Evolutionary conservation across 345 rosid species (phyloP).

Genomic region (Mangifera indica): DNA sequence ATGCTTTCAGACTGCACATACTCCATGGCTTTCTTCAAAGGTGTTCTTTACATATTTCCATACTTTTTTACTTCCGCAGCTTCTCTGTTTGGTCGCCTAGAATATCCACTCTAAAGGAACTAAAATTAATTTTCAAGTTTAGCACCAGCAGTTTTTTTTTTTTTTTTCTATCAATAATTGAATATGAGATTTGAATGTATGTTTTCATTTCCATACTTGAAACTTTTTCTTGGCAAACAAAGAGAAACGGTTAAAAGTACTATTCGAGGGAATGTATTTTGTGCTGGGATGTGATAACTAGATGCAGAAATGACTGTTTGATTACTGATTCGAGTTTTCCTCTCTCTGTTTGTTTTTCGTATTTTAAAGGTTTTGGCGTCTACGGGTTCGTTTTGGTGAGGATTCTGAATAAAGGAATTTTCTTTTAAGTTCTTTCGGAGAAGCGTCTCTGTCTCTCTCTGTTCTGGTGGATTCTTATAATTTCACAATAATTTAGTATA

Average conservation of each 20-base stretch:
- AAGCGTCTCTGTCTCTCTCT: constrained; percentile 37
- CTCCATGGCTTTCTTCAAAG: constrained; percentile 40
- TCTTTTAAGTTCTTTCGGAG: constrained; percentile 55
- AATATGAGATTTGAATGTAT: constrained; percentile 3
- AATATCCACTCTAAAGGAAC: constrained; percentile 3
- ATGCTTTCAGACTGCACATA: constrained; percentile 17
- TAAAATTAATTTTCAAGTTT: not conserved
- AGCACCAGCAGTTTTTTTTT: too few relatives aligned
- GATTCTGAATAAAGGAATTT: constrained; percentile 63
- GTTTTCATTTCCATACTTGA: not conserved
- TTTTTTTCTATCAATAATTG: not conserved
- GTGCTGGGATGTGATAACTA: constrained; percentile 6
- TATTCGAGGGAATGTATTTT: not conserved
- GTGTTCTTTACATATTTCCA: constrained; percentile 27
- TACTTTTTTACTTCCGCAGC: too few relatives aligned
- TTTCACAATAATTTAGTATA: constrained; percentile 22
- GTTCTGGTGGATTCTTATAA: constrained; percentile 57
- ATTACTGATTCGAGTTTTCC: constrained; percentile 31
- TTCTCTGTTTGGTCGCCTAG: constrained; percentile 40
- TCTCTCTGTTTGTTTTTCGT: constrained; percentile 12
- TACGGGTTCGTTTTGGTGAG: constrained; percentile 70
- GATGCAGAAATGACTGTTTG: constrained; percentile 20
- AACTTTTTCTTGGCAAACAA: constrained; percentile 23
- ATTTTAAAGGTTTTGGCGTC: constrained; percentile 51
- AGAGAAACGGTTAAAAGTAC: not conserved